phyloP scores from a whole-genome alignment of 345 rosid genomes.

The Odontarrhena argentea region DNA sequence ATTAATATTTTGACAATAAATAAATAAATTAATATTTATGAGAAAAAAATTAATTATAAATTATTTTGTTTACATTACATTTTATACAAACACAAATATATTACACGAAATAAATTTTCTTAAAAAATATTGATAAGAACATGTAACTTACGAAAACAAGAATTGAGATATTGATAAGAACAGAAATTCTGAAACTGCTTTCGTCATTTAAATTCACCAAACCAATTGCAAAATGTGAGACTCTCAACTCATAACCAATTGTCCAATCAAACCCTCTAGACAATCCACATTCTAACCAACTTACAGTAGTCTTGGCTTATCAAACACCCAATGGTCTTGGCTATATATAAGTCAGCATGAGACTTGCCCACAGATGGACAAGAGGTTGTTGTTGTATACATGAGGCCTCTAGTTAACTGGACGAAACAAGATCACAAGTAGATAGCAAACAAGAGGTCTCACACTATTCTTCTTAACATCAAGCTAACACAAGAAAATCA shows the following conservation, averaged over 20 bases:
- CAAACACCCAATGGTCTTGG: neutral
- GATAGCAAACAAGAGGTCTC: conserved; percentile 14
- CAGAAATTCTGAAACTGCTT: neutral
- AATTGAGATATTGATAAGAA: conserved; percentile 1
- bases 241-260: conserved; percentile 2
- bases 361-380: conserved; percentile 1
- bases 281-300: neutral
- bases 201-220: neutral
- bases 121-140: too few relatives aligned
- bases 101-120: too few relatives aligned
- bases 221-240: neutral
- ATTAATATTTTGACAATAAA: too few relatives aligned
- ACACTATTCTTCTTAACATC: neutral
- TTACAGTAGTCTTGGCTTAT: conserved; percentile 4
- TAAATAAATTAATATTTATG: too few relatives aligned
- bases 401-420: neutral
- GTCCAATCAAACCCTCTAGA: neutral
- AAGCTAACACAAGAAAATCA: neutral
- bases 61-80: too few relatives aligned
- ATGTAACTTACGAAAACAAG: neutral
- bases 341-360: neutral
- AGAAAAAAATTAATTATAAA: too few relatives aligned
- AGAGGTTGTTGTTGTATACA: neutral
- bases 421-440: neutral
- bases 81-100: too few relatives aligned